These are phyloP conservation scores for Cinnamomum micranthum DNA, from an alignment of 164 flowering plant species.

Conservation along the genomic window DNA sequence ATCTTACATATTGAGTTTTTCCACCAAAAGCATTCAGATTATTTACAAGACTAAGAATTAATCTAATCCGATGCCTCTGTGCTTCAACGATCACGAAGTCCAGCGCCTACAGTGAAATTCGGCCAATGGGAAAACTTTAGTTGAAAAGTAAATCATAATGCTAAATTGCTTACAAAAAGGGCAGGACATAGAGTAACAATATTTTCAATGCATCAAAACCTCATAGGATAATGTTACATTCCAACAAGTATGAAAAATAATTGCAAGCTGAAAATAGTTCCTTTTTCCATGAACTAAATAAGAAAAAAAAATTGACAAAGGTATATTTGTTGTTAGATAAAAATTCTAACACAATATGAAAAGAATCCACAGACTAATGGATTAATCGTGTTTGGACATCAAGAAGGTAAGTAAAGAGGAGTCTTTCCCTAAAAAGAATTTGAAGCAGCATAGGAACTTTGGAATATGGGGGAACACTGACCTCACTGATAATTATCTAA, in stretches of 20 bases:
- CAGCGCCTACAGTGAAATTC: slow-evolving; percentile 39
- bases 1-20: slow-evolving; percentile 51
- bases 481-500: no score
- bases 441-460: no score
- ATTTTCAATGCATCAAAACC: background rate
- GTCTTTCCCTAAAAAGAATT: no score
- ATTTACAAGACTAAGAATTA: slow-evolving; percentile 60
- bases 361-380: no score
- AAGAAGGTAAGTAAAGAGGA: no score
- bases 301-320: no score
- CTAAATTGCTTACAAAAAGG: background rate
- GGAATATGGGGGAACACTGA: no score
- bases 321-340: background rate
- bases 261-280: background rate
- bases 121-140: background rate
- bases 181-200: background rate
- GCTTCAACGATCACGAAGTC: slow-evolving; percentile 65
- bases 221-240: no score
- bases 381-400: no score
- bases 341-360: background rate
- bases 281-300: background rate
- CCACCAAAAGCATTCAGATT: slow-evolving; percentile 66
- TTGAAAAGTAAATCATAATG: background rate
- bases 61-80: slow-evolving; percentile 41
- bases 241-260: background rate